Percentiles rank a stretch among this genome's conserved stretches.
Evolutionary conservation across 352 stramenopile genomes (phyloP).

Genomic region (Globisporangium abappressorium): DNA sequence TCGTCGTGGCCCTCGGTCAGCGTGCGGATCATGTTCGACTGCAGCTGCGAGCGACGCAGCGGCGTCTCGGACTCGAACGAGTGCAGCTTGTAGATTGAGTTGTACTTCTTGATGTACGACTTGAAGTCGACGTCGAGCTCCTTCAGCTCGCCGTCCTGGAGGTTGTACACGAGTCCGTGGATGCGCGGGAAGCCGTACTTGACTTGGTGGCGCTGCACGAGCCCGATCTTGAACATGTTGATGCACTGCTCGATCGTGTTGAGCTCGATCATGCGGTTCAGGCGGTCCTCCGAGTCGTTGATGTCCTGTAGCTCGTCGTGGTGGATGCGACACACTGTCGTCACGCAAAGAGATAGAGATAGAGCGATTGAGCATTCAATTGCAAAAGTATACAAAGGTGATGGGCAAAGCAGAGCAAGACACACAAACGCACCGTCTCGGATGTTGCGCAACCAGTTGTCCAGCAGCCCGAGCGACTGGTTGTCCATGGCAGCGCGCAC

Average conservation of each 20-base stretch:
- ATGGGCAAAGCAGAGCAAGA: neutral
- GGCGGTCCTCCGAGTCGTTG: constrained; percentile 66
- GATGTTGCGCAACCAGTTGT: constrained; percentile 81
- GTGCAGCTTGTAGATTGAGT: constrained; percentile 79
- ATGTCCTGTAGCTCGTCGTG: constrained; percentile 86
- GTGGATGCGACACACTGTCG: constrained; percentile 84
- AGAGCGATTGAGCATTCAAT: neutral
- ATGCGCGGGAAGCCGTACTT: constrained; percentile 89
- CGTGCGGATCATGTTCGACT: constrained; percentile 70
- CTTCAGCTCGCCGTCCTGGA: constrained; percentile 81
- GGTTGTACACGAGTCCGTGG: constrained; percentile 86
- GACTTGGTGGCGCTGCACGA: constrained; percentile 84
- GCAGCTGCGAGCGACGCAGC: constrained; percentile 56
- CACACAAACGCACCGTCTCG: constrained; percentile 21
- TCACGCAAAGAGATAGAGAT: neutral
- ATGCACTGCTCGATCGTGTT: constrained; percentile 91
- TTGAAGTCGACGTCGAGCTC: constrained; percentile 85
- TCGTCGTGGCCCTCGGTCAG: constrained; percentile 64
- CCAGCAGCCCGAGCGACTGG: constrained; percentile 38
- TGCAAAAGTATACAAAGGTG: neutral
- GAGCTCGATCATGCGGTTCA: constrained; percentile 82
- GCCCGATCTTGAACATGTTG: constrained; percentile 89
- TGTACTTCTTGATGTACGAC: constrained; percentile 74
- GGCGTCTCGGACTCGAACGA: constrained; percentile 53
- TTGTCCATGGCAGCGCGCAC: constrained; percentile 58